Evolutionary conservation across 179 eudicot species (phyloP).

Genomic region (Spergularia azorica): DNA sequence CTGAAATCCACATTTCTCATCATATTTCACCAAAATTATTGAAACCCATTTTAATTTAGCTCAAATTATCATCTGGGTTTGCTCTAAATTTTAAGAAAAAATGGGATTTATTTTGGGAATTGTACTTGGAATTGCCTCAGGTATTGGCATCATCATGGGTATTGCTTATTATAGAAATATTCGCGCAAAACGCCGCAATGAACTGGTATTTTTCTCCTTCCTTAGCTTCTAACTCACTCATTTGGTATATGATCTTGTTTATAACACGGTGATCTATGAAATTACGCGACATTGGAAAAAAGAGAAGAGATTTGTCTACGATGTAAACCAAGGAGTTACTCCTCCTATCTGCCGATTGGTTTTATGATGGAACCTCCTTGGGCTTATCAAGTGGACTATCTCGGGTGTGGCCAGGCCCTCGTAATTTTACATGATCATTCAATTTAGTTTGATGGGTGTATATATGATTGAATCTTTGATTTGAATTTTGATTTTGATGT

Average conservation of each 20-base stretch:
- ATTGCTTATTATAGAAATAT: slow-evolving; percentile 47
- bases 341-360: too few species aligned
- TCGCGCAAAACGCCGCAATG: slow-evolving; percentile 64
- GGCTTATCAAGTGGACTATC: too few species aligned
- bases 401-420: too few species aligned
- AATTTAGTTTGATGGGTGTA: background rate
- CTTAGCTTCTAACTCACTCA: background rate
- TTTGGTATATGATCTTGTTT: background rate
- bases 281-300: too few species aligned
- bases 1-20: background rate
- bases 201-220: slow-evolving; percentile 46
- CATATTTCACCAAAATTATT: slow-evolving; percentile 6
- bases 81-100: background rate
- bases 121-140: slow-evolving; percentile 53
- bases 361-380: too few species aligned
- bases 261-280: background rate
- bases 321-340: too few species aligned
- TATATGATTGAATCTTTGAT: slow-evolving; percentile 8
- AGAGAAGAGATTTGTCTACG: too few species aligned
- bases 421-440: too few species aligned
- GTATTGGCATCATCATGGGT: slow-evolving; percentile 54
- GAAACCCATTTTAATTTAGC: slow-evolving; percentile 29
- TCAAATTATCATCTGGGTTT: slow-evolving; percentile 24
- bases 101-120: slow-evolving; percentile 40
- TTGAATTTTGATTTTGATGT: slow-evolving; percentile 9